Conservation (phyloP, 345 rosid genomes). For the Hibiscus syriacus region DNA sequence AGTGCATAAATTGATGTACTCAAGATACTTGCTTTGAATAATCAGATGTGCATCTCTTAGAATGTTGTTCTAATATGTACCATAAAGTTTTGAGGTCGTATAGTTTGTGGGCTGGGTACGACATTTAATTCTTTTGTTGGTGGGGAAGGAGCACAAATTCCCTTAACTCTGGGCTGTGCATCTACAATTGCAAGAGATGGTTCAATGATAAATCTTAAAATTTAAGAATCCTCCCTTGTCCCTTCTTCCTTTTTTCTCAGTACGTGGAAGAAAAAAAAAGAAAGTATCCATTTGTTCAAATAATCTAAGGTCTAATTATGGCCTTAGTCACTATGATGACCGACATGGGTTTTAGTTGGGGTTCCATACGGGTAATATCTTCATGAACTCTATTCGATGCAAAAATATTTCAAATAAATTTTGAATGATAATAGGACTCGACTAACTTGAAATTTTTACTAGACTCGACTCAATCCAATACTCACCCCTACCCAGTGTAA, state of each 20-base stretch:
- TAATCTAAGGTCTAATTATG: too few relatives aligned
- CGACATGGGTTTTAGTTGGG: too few relatives aligned
- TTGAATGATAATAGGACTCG: too few relatives aligned
- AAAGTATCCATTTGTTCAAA: background rate
- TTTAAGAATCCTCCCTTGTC: background rate
- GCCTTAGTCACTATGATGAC: too few relatives aligned
- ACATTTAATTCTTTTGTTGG: background rate
- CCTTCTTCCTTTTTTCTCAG: background rate
- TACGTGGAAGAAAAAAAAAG: background rate
- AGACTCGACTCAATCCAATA: too few relatives aligned
- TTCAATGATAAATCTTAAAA: background rate
- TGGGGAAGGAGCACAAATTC: background rate
- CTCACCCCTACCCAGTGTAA: background rate
- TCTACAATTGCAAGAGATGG: background rate
- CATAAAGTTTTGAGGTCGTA: background rate
- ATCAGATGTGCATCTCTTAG: background rate
- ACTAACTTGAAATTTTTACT: too few relatives aligned
- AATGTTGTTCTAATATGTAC: background rate
- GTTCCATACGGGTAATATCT: too few relatives aligned
- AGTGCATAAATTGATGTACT: conserved; percentile 1
- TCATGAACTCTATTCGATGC: too few relatives aligned
- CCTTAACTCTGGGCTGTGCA: background rate
- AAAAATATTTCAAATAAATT: too few relatives aligned
- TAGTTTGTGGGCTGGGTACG: background rate
- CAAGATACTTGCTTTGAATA: too few relatives aligned